phyloP scores from a whole-genome alignment of 2,329 filamentous ascomycete genomes.

The Fusarium duplospermum region DNA sequence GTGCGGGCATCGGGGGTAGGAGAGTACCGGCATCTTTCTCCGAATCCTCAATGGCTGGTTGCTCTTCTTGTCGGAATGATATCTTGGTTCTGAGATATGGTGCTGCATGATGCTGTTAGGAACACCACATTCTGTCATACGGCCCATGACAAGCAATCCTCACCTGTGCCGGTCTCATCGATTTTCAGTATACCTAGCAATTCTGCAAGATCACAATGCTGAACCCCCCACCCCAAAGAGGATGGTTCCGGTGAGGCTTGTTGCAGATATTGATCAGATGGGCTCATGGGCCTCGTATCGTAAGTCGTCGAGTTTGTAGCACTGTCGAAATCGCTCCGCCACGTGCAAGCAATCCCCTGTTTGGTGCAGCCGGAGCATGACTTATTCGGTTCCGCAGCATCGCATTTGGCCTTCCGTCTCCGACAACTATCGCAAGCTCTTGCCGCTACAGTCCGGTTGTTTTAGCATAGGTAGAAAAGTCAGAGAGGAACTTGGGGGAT shows the following conservation, averaged over 20 bases:
- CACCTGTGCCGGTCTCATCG: conserved; percentile 87
- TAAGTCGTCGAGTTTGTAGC: conserved; percentile 52
- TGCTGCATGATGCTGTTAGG: conserved; percentile 60
- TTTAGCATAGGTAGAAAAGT: conserved; percentile 6
- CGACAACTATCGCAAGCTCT: conserved; percentile 95
- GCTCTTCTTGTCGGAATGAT: conserved; percentile 63
- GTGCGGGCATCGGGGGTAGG: conserved; percentile 59
- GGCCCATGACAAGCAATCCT: conserved; percentile 45
- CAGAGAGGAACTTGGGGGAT: neutral
- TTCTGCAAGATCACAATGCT: conserved; percentile 79
- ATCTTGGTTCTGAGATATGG: conserved; percentile 82
- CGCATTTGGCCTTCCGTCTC: conserved; percentile 96
- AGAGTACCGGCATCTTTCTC: conserved; percentile 79
- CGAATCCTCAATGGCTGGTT: conserved; percentile 74
- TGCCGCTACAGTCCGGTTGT: neutral
- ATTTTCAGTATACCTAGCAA: conserved; percentile 88
- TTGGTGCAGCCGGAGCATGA: conserved; percentile 90
- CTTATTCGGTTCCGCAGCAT: conserved; percentile 94
- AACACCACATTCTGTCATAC: neutral
- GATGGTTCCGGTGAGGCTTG: conserved; percentile 63
- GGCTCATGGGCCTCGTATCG: conserved; percentile 31
- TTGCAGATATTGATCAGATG: conserved; percentile 57
- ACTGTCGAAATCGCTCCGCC: conserved; percentile 79
- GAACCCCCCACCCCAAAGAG: conserved; percentile 71
- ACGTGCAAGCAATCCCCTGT: conserved; percentile 69